Evolutionary conservation across 2,329 filamentous ascomycete species (phyloP).

Genomic region (Cladophialophora immunda): DNA sequence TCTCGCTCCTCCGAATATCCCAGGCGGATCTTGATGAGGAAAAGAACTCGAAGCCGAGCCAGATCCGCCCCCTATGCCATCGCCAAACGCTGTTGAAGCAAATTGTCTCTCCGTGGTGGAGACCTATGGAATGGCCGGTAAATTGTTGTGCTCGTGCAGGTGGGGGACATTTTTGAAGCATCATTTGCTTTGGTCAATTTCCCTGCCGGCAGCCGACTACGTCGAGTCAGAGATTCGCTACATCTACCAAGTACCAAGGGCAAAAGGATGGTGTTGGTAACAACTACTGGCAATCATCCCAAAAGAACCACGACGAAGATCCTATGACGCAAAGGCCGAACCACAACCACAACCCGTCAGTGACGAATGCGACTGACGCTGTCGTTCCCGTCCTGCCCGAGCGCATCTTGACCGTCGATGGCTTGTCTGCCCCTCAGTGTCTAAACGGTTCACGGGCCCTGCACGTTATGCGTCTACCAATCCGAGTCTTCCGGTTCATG

Average conservation of each 20-base stretch:
- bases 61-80: neutral
- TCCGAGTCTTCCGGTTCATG: neutral
- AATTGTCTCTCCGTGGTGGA: constrained; percentile 25
- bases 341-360: neutral
- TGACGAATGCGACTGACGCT: neutral
- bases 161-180: constrained; percentile 15
- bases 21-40: constrained; percentile 10
- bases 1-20: constrained; percentile 3
- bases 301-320: constrained; percentile 10
- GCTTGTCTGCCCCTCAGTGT: neutral
- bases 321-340: constrained; percentile 12
- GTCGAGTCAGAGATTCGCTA: constrained; percentile 2
- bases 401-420: neutral
- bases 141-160: constrained; percentile 20
- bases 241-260: neutral
- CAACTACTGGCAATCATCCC: neutral
- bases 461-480: constrained; percentile 4
- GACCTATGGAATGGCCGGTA: constrained; percentile 22
- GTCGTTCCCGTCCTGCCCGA: constrained; percentile 1
- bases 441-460: neutral
- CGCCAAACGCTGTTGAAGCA: constrained; percentile 11
- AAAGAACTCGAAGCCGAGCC: constrained; percentile 20
- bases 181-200: constrained; percentile 10
- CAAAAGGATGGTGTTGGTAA: neutral
- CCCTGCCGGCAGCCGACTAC: neutral